Percentiles rank a stretch among this genome's conserved stretches.
These are phyloP conservation scores for Artemisia argyi DNA, from an alignment of 129 eudicot species.

Conservation along the genomic window DNA sequence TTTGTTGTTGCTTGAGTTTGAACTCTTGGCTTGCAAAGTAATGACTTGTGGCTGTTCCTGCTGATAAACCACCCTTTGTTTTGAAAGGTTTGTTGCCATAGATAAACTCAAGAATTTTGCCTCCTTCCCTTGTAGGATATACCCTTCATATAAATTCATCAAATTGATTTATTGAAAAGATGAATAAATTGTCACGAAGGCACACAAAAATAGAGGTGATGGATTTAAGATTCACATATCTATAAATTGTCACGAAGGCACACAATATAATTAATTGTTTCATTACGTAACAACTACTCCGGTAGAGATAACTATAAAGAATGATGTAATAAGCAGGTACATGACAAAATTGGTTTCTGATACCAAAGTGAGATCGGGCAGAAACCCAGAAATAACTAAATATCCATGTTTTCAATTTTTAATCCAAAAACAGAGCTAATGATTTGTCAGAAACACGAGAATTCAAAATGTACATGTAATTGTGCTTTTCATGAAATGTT, in stretches of 20 bases:
- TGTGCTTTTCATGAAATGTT: too few relatives aligned
- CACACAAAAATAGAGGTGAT: neutral
- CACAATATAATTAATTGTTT: too few relatives aligned
- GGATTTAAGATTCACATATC: too few relatives aligned
- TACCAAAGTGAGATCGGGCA: too few relatives aligned
- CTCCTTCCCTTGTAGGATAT: constrained; percentile 76
- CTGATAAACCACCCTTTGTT: constrained; percentile 69
- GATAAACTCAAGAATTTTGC: constrained; percentile 69
- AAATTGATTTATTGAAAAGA: neutral
- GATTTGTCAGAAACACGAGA: too few relatives aligned
- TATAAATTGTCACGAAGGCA: too few relatives aligned
- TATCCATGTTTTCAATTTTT: too few relatives aligned
- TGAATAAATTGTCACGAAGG: neutral
- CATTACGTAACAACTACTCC: too few relatives aligned
- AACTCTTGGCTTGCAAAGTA: constrained; percentile 67
- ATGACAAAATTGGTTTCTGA: too few relatives aligned
- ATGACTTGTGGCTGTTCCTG: constrained; percentile 87
- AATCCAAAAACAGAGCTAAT: too few relatives aligned
- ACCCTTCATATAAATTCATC: constrained; percentile 35
- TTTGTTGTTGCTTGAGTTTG: constrained; percentile 51
- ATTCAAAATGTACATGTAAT: too few relatives aligned
- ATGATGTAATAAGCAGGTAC: neutral
- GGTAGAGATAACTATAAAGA: neutral
- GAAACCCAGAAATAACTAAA: too few relatives aligned
- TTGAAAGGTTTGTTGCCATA: constrained; percentile 71